Base-by-base conservation (phyloP, 805 yeast genomes). In the Komagataella ulmi region DNA sequence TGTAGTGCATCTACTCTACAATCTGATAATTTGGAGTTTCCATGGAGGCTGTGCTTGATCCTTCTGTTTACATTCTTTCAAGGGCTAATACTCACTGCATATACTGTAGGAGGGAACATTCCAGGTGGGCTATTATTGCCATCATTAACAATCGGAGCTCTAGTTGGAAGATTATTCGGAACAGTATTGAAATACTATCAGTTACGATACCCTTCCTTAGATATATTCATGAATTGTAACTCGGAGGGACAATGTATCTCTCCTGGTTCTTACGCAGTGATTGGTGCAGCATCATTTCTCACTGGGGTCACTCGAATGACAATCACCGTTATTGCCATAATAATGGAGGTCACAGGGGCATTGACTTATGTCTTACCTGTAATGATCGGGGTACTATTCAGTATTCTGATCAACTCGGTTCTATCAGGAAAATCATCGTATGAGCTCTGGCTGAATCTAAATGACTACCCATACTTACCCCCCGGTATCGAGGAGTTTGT, bases 331-430 rank as follows among this genome's bases (percentile, higher is more conserved):
- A 96, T 87, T 17, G 90, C 88, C 6, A 79, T 88, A 23, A 72
- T 87, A 55, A 85, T 86, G 63, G 96, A 88, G 63, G 68, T 88
- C 45, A 86, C 96, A 0, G 96, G 96, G 23, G 96, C 96, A 0
- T 72, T 88, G 49, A 77, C 85, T 0, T 88, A 88, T 60, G 88
- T 87, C 2, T 69, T 88, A 47, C 96, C 96, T 0, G 84, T 88
- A 30, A 88, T 88, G 96, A 69, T 81, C 12, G 84, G 90, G 1
- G 95, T 87, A 2, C 76, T 88, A 71, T 73, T 81, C 7, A 79
- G 90, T 49, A 81, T 85, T 58, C 76, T 85, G 65, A 74, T 81
- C n/a, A 83, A 79, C 56, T 93, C 88, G 59, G 70, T 77, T 50
- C 64, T 83, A 46, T 68, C 75, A 18, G 73, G 72, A 50, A 72